These are phyloP conservation scores for Melanopsichium pennsylvanicum DNA, from an alignment of 1,284 basidiomycete genomes.

Conservation along the genomic window DNA sequence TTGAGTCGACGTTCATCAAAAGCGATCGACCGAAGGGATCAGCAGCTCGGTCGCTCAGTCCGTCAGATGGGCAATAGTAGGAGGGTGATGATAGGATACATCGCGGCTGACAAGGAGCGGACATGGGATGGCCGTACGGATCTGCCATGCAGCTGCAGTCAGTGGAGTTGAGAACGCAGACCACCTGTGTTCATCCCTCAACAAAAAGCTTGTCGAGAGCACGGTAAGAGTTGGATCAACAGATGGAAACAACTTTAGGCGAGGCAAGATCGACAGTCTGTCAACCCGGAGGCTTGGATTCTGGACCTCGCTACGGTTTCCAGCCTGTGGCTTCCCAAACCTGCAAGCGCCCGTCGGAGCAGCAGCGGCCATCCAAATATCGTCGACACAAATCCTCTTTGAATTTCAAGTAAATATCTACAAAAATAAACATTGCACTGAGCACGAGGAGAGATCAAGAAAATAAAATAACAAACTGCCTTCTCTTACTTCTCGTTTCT, in stretches of 20 bases:
- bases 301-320: too few species aligned
- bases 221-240: conserved; percentile 4
- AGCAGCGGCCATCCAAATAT: neutral
- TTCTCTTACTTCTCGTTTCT: too few species aligned
- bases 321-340: too few species aligned
- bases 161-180: conserved; percentile 32
- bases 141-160: conserved; percentile 29
- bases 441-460: too few species aligned
- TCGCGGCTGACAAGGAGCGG: conserved; percentile 7
- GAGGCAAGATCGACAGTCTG: conserved; percentile 41
- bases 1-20: too few species aligned
- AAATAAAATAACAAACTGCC: too few species aligned
- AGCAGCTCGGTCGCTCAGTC: too few species aligned
- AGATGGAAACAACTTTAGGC: conserved; percentile 2
- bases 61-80: neutral
- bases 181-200: neutral
- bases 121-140: conserved; percentile 11
- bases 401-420: neutral
- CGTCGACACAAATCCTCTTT: neutral
- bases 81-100: neutral
- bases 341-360: too few species aligned
- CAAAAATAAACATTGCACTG: neutral
- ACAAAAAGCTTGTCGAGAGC: too few species aligned
- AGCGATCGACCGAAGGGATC: too few species aligned
- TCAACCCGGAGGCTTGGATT: conserved; percentile 30